Evolutionary conservation across 192 early-diverging fungal species (phyloP), one percentile per base, ranked within the genome.

Genomic region (Physocladia obscura): DNA sequence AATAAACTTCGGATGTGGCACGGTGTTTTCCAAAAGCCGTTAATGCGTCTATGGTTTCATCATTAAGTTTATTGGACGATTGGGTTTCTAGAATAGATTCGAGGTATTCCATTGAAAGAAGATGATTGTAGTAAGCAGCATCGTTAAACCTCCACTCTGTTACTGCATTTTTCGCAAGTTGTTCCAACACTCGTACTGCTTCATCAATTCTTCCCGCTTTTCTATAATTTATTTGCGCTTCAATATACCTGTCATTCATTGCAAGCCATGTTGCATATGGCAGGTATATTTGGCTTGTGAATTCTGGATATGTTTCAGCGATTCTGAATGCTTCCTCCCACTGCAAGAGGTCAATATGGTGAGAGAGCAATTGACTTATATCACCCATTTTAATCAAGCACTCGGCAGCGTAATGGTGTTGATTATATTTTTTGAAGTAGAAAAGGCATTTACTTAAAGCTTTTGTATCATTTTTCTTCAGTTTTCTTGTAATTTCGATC

Each of bases 191-290:
- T 30, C 67, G 62, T 2, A 87, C 62, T 1, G 86, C 80, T 62
- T 83, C 77, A 40, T 87, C 86, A 4, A 76, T 21, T 15, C 79
- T 61, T 6, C 84, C 84, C 1, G 86, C 84, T 48, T 83, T 85
- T n/a, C 76, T 32, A 54, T 82, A 88, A 56, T 82, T 75, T 47
- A 72, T 52, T 55, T 87, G 82, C 0, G 86, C 86, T 51, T 87
- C 86, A 36, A 79, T 72, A 57, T 74, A 88, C 32, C 78, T 49
- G 29, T 82, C 84, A 32, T 87, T 76, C 35, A 72, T 60, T 2
- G 85, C 80, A 27, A 88, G 69, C 83, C 81, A 85, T 34, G 79
- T 74, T 8, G 82, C 86, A 57, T 87, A 88, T 2, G 86, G 86
- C 21, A 87, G 65, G 52, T 81, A 77, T 0, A 84, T 55, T 30